phyloP scores from a whole-genome alignment of 495 filamentous ascomycete genomes.

The Aspergillus hancockii region DNA sequence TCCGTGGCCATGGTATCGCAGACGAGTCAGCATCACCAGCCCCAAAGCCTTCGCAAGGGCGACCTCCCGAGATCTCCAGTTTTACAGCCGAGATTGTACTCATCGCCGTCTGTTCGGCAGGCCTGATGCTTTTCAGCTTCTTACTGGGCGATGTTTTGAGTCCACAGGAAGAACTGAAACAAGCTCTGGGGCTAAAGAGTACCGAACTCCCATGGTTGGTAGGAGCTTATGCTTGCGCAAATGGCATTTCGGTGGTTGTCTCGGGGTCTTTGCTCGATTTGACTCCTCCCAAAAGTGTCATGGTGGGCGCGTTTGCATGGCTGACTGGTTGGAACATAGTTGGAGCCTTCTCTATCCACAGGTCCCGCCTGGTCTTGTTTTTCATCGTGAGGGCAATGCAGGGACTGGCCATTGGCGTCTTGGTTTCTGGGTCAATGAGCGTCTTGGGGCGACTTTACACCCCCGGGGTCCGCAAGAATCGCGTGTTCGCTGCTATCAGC shows the following conservation, averaged over 20 bases:
- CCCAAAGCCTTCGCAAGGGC: slow-evolving; percentile 24
- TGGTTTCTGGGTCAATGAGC: slow-evolving; percentile 36
- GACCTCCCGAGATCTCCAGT: slow-evolving; percentile 38
- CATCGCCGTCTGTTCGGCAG: slow-evolving; percentile 44
- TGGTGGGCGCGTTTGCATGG: slow-evolving; percentile 48
- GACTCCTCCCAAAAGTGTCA: slow-evolving; percentile 38
- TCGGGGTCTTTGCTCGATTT: slow-evolving; percentile 47
- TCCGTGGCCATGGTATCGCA: background rate
- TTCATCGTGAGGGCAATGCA: slow-evolving; percentile 39
- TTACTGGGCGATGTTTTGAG: slow-evolving; percentile 44
- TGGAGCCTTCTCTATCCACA: slow-evolving; percentile 36
- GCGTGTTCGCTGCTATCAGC: slow-evolving; percentile 36
- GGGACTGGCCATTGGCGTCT: slow-evolving; percentile 31
- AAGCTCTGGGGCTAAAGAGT: slow-evolving; percentile 37
- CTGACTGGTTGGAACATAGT: slow-evolving; percentile 45
- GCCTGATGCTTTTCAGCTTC: slow-evolving; percentile 49
- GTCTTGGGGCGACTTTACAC: slow-evolving; percentile 35
- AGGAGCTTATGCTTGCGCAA: slow-evolving; percentile 41
- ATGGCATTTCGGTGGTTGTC: slow-evolving; percentile 46
- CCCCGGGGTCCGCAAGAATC: slow-evolving; percentile 35
- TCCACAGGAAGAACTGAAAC: slow-evolving; percentile 34
- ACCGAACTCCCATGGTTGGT: slow-evolving; percentile 46
- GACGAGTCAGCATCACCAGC: slow-evolving; percentile 12
- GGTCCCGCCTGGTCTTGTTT: slow-evolving; percentile 26
- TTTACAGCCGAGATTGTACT: slow-evolving; percentile 39